A percentile compares a stretch with the other conserved stretches of the same genome.
Conservation (phyloP, 768 basidiomycete species). For the Pleurotus giganteus region DNA sequence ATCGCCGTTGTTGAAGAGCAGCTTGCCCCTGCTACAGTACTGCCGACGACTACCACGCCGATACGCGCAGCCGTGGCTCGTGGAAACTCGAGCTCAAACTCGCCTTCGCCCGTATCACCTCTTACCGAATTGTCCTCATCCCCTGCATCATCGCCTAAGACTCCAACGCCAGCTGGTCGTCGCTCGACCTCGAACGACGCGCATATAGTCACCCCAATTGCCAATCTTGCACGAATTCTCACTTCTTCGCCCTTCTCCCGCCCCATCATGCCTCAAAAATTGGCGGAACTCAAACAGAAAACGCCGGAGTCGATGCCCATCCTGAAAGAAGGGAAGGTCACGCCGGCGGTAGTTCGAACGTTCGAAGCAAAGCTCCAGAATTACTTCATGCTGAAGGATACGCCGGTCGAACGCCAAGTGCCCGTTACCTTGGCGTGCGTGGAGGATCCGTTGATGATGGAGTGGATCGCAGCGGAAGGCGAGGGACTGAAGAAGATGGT, state of each 20-base stretch:
- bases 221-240: no score
- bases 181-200: no score
- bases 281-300: not conserved
- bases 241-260: not conserved
- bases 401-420: not conserved
- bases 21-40: no score
- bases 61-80: no score
- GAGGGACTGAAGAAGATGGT: slow-evolving; percentile 6
- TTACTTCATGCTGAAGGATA: slow-evolving; percentile 4
- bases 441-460: not conserved
- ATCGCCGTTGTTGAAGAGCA: no score
- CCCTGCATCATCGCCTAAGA: no score
- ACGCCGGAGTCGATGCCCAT: not conserved
- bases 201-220: no score
- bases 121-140: no score
- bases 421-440: not conserved
- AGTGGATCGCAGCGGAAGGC: slow-evolving; percentile 13
- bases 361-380: not conserved
- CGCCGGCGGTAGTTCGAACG: not conserved
- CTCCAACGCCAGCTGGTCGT: no score
- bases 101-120: no score
- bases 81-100: no score
- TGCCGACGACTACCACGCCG: no score
- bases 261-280: not conserved
- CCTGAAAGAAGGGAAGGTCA: slow-evolving; percentile 8